phyloP scores from a whole-genome alignment of 2,329 filamentous ascomycete species.

The Corynespora cassiicola region DNA sequence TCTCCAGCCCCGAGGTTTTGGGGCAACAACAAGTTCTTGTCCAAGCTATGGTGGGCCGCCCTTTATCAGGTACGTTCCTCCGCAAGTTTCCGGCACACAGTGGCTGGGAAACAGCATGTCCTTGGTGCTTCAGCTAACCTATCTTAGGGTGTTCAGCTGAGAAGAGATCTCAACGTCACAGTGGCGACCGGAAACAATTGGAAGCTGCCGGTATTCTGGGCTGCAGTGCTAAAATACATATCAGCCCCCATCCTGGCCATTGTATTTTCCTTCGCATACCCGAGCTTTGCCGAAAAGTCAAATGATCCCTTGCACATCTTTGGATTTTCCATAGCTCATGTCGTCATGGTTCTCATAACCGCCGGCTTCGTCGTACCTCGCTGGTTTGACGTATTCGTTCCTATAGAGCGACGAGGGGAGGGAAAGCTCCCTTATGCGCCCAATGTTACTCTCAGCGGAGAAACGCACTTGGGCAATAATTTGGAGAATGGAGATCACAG shows the following conservation, averaged over 20 bases:
- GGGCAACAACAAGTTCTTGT: conserved; percentile 42
- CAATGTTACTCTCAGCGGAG: too few relatives aligned
- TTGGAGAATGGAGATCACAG: too few relatives aligned
- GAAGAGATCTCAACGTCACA: conserved; percentile 59
- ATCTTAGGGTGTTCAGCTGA: conserved; percentile 62
- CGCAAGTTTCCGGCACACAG: too few relatives aligned
- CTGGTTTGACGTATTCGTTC: conserved; percentile 62
- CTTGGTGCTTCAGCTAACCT: too few relatives aligned
- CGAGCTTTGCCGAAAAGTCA: conserved; percentile 1
- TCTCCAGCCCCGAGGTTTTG: conserved; percentile 49
- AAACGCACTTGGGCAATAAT: too few relatives aligned
- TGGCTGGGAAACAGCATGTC: too few relatives aligned
- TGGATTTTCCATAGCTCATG: conserved; percentile 40
- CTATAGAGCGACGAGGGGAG: conserved; percentile 53
- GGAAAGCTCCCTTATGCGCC: too few relatives aligned
- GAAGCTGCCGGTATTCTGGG: conserved; percentile 58
- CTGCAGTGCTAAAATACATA: conserved; percentile 19
- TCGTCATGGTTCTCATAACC: conserved; percentile 53
- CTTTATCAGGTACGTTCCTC: conserved; percentile 62
- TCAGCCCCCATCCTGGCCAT: conserved; percentile 8
- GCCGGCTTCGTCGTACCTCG: conserved; percentile 56
- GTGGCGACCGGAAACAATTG: conserved; percentile 60
- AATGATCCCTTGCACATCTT: conserved; percentile 10
- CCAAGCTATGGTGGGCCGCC: conserved; percentile 52
- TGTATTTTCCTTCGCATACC: conserved; percentile 10